A percentile compares a stretch with the other conserved stretches of the same genome.
Evolutionary conservation across 306 rosid genomes (phyloP).

Genomic region (Gastrolobium villosum): DNA sequence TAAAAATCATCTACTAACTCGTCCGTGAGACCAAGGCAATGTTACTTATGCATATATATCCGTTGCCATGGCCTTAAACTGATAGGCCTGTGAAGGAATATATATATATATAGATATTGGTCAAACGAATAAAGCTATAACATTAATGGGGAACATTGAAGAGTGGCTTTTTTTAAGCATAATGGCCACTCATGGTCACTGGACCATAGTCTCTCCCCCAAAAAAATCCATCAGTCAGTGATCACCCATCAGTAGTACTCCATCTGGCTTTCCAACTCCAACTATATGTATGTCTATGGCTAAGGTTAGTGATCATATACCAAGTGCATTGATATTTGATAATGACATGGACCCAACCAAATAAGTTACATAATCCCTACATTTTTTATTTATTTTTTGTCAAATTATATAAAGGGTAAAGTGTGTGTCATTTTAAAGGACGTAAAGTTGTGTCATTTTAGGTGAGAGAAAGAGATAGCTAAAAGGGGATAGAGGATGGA

Average conservation of each 20-base stretch:
- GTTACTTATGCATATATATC: no score
- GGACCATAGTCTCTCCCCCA: conserved; percentile 39
- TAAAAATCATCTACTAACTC: no score
- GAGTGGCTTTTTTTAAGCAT: conserved; percentile 27
- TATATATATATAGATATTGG: neutral
- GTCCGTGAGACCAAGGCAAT: no score
- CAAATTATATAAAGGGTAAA: conserved; percentile 24
- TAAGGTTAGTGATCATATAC: neutral
- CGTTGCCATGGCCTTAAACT: neutral
- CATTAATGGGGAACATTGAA: conserved; percentile 37
- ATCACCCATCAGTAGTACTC: conserved; percentile 5
- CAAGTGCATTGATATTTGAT: no score
- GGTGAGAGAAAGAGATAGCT: no score
- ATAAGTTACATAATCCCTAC: neutral
- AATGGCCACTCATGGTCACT: conserved; percentile 11
- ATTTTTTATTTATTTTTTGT: neutral
- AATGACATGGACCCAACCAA: conserved; percentile 39
- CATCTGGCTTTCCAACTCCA: conserved; percentile 25
- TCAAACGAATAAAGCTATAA: neutral
- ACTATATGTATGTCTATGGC: neutral
- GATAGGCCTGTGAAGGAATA: conserved; percentile 21
- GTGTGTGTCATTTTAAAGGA: no score
- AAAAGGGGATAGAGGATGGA: no score
- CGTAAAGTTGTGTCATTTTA: no score
- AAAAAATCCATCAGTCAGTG: conserved; percentile 1